Base-by-base conservation (phyloP, 2,329 filamentous ascomycete species). In the Metarhizium sp. region DNA sequence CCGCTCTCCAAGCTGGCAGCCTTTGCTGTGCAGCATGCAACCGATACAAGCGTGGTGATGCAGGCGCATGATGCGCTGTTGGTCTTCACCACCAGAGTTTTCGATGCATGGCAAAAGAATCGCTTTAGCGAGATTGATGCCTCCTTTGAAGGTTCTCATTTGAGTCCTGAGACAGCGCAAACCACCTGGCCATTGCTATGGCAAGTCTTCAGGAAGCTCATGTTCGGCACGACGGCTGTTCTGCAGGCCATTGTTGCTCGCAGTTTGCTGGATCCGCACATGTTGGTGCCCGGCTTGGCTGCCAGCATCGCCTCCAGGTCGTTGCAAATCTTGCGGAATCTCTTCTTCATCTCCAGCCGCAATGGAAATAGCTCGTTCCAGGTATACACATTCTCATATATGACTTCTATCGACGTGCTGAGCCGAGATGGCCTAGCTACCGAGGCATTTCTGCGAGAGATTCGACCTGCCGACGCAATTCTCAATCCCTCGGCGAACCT, bases 351-450 rank as follows among this genome's bases (percentile, higher is more conserved):
- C 59, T 90, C 89, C 0, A 85, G 84, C 14, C 80, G 88, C 43
- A 79, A 88, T 55, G 86, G 87, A 20, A 84, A 86, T 55, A 82
- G 80, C 58, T 79, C 83, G 1, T 95, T 95, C 63, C 89, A 92
- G 54, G 87, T 90, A 56, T 92, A 95, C 69, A 84, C 81, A 2
- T 96, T 96, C 66, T 86, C 90, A 30, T 90, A 91, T 63, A 78
- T 95, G 25, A 84, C 88, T 1, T 85, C 90, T 3, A 83, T 96
- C 59, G 92, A 96, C 68, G 84, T 91, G 43, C 78, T 96, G 5
- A 78, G 86, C 8, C 81, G 84, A n/a, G 87, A 89, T 62, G 80
- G 86, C 0, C 73, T 76, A 11, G 79, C 87, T 32, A 79, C 83
- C 4, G 80, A 86, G 58, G 75, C 79, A 20, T 89, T 95, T 62